Base-by-base conservation (phyloP, 1,284 basidiomycete species). In the Papiliotrema laurentii region DNA sequence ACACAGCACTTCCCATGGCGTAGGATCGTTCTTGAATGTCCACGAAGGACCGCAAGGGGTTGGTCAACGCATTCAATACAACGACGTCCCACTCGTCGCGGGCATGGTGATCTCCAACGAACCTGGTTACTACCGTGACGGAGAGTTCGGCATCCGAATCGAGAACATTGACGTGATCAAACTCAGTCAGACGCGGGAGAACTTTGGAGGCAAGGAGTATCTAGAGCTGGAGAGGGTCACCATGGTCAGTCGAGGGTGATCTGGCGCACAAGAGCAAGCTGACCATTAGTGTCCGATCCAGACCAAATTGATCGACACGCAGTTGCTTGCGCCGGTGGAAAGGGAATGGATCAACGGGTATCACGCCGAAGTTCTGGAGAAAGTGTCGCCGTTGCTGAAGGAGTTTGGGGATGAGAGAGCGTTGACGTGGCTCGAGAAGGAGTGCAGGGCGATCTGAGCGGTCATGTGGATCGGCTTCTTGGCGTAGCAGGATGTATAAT, bases 11-110 rank as follows among this genome's bases (percentile, higher is more conserved):
- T 89, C 89, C 0, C 92, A 97, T 62, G 92, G 92, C 30, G 86
- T 97, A 21, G 92, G 91, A 0, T 86, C 89, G 58, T 96, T 86
- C 75, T 74, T 97, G 43, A 93, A 93, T 60, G 91, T 97, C 0
- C 92, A 97, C 65, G 91, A 94, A 79, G 89, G 89, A 3, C 91
- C 91, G 0, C 89, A 91, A 34, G 89, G 89, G 1, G 86, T 97
- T 49, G 89, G 90, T 21, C 81, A 82, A 39, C 80, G 89, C 37
- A 84, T 88, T 31, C 75, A 69, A 13, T 77, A 74, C 58, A 75
- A 78, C 54, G 83, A 76, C 37, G 80, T 83, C 0, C 73, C 86
- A 1, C 70, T 96, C 45, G 86, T 87, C 66, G 76, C 81, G 5
- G 90, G 90, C 7, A 91, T 92, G 86, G 89, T 88, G 0, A 78